Evolutionary conservation across 2,329 filamentous ascomycete genomes (phyloP).

Genomic region (Paraphaeosphaeria sporulosa): DNA sequence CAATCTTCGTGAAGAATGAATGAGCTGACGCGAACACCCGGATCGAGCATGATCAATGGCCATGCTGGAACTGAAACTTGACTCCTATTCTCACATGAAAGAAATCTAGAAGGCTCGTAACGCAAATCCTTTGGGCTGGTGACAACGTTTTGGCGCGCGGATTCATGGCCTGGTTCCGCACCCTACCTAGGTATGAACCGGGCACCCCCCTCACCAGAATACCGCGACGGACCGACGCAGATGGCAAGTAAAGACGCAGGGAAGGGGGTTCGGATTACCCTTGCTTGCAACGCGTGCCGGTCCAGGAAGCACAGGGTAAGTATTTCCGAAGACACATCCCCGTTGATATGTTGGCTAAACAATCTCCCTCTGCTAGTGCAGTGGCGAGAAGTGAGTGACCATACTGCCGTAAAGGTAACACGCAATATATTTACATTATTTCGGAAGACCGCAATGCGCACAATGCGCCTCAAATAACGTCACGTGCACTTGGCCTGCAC

Average conservation of each 20-base stretch:
- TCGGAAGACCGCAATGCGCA: slow-evolving; percentile 6
- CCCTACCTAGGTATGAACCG: too few relatives aligned
- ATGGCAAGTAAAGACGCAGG: slow-evolving; percentile 1
- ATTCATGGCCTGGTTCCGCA: too few relatives aligned
- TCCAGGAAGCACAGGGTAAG: slow-evolving; percentile 12
- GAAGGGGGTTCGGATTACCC: background rate
- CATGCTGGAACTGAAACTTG: too few relatives aligned
- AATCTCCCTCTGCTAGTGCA: background rate
- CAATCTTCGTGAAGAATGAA: too few relatives aligned
- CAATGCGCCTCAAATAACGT: slow-evolving; percentile 6
- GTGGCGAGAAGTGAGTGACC: slow-evolving; percentile 7
- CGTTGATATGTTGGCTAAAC: background rate
- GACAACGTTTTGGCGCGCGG: too few relatives aligned
- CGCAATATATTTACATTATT: background rate
- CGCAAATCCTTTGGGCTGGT: too few relatives aligned
- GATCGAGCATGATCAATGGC: too few relatives aligned
- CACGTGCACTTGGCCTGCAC: slow-evolving; percentile 10
- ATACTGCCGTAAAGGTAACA: background rate
- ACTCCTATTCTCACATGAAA: too few relatives aligned
- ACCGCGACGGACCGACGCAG: background rate
- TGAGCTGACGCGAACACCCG: too few relatives aligned
- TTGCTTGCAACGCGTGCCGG: slow-evolving; percentile 10
- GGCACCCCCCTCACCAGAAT: too few relatives aligned
- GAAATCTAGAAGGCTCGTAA: too few relatives aligned
- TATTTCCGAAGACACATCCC: background rate